phyloP scores from a whole-genome alignment of 805 yeast species.

The Sugiyamaella lignohabitans region DNA sequence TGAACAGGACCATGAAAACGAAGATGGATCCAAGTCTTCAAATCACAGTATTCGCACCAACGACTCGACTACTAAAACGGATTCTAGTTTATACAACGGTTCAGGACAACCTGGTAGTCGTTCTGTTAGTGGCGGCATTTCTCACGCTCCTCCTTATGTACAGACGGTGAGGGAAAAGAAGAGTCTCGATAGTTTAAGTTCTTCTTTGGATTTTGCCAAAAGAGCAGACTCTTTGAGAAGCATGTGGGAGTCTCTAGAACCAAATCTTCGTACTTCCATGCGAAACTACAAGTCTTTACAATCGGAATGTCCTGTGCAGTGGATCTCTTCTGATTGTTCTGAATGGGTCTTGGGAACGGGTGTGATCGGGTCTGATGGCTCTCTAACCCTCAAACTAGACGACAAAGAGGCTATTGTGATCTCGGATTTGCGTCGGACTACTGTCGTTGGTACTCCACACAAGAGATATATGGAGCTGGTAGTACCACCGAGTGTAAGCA shows the following conservation, averaged over 20 bases:
- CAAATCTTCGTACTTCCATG: slow-evolving; percentile 12
- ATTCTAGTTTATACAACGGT: no score
- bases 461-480: slow-evolving; percentile 18
- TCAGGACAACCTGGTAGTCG: not conserved
- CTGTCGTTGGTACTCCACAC: slow-evolving; percentile 14
- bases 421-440: slow-evolving; percentile 14
- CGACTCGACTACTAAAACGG: not conserved
- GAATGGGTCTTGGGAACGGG: slow-evolving; percentile 12
- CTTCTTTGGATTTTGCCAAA: slow-evolving; percentile 1
- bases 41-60: no score
- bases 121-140: not conserved
- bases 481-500: slow-evolving; percentile 9
- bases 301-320: slow-evolving; percentile 16
- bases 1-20: not conserved
- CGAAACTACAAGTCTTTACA: slow-evolving; percentile 7
- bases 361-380: slow-evolving; percentile 6
- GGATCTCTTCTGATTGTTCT: slow-evolving; percentile 15
- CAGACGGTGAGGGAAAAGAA: not conserved
- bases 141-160: not conserved
- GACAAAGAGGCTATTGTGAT: not conserved
- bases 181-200: not conserved
- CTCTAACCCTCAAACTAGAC: slow-evolving; percentile 8
- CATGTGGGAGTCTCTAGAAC: slow-evolving; percentile 12
- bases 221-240: slow-evolving; percentile 6
- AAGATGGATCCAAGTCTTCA: not conserved